These are phyloP conservation scores for Linum lewisii DNA, from an alignment of 345 rosid species.

Conservation along the genomic window DNA sequence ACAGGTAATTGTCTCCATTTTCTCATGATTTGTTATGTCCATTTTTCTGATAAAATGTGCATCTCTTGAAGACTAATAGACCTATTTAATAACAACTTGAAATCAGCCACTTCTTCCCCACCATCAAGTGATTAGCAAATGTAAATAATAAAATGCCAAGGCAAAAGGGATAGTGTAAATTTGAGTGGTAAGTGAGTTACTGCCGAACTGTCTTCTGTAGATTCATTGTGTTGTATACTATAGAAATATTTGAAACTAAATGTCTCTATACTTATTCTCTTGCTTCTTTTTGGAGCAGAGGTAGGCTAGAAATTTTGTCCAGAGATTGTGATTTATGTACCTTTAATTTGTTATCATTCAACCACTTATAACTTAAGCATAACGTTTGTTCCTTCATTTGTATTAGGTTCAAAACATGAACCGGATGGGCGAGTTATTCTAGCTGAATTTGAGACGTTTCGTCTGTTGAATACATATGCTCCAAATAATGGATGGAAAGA, in stretches of 20 bases:
- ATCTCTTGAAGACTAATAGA: neutral
- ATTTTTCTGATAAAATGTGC: neutral
- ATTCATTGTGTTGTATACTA: neutral
- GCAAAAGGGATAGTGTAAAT: neutral
- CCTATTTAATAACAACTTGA: neutral
- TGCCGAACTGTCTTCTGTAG: neutral
- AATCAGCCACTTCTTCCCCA: neutral
- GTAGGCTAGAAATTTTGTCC: neutral
- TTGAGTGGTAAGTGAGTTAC: neutral
- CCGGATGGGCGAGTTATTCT: slow-evolving; percentile 90
- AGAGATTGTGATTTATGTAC: neutral
- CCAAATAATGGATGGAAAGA: slow-evolving; percentile 99
- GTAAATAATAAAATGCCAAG: neutral
- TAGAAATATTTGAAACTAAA: neutral
- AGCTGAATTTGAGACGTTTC: slow-evolving; percentile 72
- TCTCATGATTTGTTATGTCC: too few species aligned
- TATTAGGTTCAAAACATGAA: slow-evolving; percentile 74
- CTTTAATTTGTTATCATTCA: neutral
- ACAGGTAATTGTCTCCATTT: slow-evolving; percentile 34
- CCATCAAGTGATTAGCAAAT: neutral
- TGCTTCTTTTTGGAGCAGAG: neutral
- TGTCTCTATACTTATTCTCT: neutral
- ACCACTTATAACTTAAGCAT: neutral
- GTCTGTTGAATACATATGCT: slow-evolving; percentile 69
- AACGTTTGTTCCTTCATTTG: slow-evolving; percentile 5